A percentile compares a stretch with the other conserved stretches of the same genome.
phyloP scores from a whole-genome alignment of 2,329 filamentous ascomycete species.

The Teratosphaeriaceae sp. region DNA sequence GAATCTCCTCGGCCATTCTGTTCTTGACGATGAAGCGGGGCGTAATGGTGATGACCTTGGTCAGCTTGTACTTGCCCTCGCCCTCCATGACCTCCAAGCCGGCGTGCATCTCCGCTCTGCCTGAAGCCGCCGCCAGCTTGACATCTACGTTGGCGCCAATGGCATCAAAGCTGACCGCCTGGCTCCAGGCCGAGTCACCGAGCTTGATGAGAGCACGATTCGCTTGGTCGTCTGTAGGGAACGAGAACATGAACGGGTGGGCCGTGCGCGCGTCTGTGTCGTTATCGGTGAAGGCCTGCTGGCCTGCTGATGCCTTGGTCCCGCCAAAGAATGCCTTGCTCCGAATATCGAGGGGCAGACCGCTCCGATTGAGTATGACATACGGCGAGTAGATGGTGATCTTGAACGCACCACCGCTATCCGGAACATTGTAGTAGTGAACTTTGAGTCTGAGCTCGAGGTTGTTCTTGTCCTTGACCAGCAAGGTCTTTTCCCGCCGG shows the following conservation, averaged over 20 bases:
- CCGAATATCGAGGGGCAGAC: constrained; percentile 77
- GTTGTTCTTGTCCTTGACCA: constrained; percentile 79
- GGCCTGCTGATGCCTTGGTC: constrained; percentile 75
- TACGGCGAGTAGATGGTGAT: constrained; percentile 95
- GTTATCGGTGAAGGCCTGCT: constrained; percentile 55
- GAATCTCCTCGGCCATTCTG: constrained; percentile 79
- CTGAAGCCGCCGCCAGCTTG: constrained; percentile 65
- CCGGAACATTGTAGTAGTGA: constrained; percentile 83
- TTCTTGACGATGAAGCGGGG: constrained; percentile 94
- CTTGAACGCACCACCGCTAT: constrained; percentile 93
- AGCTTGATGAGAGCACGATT: constrained; percentile 86
- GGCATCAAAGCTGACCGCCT: constrained; percentile 94
- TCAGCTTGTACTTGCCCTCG: constrained; percentile 95
- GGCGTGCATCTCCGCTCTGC: constrained; percentile 76
- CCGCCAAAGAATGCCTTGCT: constrained; percentile 85
- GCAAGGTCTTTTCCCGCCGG: constrained; percentile 68
- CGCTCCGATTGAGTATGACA: constrained; percentile 90
- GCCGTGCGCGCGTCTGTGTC: constrained; percentile 61
- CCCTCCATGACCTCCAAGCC: constrained; percentile 85
- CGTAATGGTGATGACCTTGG: constrained; percentile 87
- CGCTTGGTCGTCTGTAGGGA: constrained; percentile 76
- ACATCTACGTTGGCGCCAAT: constrained; percentile 91
- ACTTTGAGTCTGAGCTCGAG: constrained; percentile 73
- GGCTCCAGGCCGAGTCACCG: constrained; percentile 90
- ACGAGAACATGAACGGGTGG: constrained; percentile 94